Percentiles rank a stretch among this genome's conserved stretches.
Conservation (phyloP, 495 filamentous ascomycete species). For the Podospora tetraspora region DNA sequence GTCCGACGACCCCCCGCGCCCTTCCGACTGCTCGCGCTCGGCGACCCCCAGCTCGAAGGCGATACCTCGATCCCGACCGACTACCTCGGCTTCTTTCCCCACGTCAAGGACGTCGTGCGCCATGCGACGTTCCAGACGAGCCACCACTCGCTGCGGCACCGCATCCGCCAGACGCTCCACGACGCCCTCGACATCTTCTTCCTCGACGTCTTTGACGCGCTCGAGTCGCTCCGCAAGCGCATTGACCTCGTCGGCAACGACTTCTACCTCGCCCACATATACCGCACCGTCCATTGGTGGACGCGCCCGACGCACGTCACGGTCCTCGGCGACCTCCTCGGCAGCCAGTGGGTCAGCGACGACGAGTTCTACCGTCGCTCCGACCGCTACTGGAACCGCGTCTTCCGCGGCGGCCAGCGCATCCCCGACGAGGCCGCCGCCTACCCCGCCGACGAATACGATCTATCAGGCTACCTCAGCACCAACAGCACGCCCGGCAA, state of each 20-base stretch:
- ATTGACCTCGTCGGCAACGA: constrained; percentile 91
- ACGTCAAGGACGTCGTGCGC: constrained; percentile 49
- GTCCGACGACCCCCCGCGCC: constrained; percentile 47
- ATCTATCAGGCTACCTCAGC: constrained; percentile 47
- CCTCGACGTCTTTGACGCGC: constrained; percentile 58
- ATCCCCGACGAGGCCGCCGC: constrained; percentile 58
- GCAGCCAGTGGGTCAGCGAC: constrained; percentile 92
- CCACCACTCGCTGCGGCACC: constrained; percentile 40
- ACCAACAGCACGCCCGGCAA: constrained; percentile 15
- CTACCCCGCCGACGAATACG: constrained; percentile 44
- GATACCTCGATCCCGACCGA: constrained; percentile 71
- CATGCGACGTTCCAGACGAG: constrained; percentile 42
- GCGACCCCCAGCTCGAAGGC: constrained; percentile 93
- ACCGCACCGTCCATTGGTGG: constrained; percentile 78
- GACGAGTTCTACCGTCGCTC: constrained; percentile 72
- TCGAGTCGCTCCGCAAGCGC: constrained; percentile 64
- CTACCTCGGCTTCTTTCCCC: constrained; percentile 55
- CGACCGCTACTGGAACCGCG: constrained; percentile 72
- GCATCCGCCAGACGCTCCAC: constrained; percentile 44
- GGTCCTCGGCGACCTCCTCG: constrained; percentile 84
- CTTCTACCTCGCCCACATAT: constrained; percentile 89
- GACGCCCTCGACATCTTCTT: constrained; percentile 49
- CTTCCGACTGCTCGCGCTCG: constrained; percentile 84
- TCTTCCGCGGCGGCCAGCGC: constrained; percentile 63
- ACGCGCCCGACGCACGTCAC: constrained; percentile 78